Evolutionary conservation across 306 rosid species (phyloP).

Genomic region (Acacia acuminata): DNA sequence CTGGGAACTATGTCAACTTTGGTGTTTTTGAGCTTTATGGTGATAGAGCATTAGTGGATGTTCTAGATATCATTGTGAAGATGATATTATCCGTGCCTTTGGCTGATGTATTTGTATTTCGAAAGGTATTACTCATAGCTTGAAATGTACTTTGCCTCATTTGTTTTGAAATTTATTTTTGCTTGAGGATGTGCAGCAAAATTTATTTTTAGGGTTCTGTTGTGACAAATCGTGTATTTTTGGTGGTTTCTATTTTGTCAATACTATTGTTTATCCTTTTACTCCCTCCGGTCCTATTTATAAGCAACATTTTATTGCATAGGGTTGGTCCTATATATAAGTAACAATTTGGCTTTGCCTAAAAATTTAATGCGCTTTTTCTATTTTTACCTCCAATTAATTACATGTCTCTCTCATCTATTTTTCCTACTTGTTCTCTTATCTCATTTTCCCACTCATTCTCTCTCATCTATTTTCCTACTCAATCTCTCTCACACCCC

Average conservation of each 20-base stretch:
- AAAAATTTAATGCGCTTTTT: too few relatives aligned
- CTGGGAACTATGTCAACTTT: constrained; percentile 90
- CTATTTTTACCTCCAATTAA: too few relatives aligned
- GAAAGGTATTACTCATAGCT: constrained; percentile 58
- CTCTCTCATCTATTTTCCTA: too few relatives aligned
- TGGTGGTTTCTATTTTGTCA: not conserved
- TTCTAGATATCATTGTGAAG: constrained; percentile 70
- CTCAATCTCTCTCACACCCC: too few relatives aligned
- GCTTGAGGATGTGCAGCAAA: not conserved
- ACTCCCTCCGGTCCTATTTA: too few relatives aligned
- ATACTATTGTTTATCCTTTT: not conserved
- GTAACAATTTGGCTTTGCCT: too few relatives aligned
- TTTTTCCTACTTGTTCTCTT: too few relatives aligned
- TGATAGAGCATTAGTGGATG: constrained; percentile 83
- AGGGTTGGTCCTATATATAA: too few relatives aligned
- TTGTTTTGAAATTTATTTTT: not conserved
- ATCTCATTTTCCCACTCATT: too few relatives aligned
- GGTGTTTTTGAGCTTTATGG: constrained; percentile 95
- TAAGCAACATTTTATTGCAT: too few relatives aligned
- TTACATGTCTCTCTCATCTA: too few relatives aligned
- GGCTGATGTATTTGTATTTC: constrained; percentile 81
- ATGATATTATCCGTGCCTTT: constrained; percentile 76
- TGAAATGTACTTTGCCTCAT: not conserved
- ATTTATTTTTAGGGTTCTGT: not conserved
- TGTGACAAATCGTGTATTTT: not conserved